phyloP scores from a whole-genome alignment of 192 early-diverging fungal genomes.

The Coemansia sp. region DNA sequence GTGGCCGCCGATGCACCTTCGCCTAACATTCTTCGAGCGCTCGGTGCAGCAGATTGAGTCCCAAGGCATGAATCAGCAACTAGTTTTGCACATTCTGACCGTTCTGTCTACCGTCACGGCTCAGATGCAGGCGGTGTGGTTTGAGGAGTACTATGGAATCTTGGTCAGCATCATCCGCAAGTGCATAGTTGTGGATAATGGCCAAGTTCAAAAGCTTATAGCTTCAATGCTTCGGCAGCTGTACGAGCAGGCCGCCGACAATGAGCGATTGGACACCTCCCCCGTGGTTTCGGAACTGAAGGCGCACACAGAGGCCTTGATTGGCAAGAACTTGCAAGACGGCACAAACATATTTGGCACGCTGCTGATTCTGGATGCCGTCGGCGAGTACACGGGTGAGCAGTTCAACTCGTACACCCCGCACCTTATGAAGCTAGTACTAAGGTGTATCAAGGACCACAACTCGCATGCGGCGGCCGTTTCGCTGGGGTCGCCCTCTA shows the following conservation, averaged over 20 bases:
- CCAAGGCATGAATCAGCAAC: constrained; percentile 50
- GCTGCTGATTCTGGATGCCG: constrained; percentile 67
- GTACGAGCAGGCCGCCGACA: constrained; percentile 58
- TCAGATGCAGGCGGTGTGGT: constrained; percentile 53
- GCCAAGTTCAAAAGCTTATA: constrained; percentile 68
- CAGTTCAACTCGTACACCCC: constrained; percentile 71
- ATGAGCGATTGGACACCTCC: constrained; percentile 37
- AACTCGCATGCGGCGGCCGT: constrained; percentile 47
- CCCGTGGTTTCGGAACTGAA: constrained; percentile 55
- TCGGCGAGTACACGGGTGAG: constrained; percentile 61
- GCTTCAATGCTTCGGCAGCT: constrained; percentile 71
- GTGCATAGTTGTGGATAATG: constrained; percentile 71
- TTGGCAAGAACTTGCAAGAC: constrained; percentile 68
- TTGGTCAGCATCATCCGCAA: constrained; percentile 43
- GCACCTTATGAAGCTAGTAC: constrained; percentile 78
- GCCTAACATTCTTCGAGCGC: constrained; percentile 52
- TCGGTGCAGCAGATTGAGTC: constrained; percentile 51
- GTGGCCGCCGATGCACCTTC: constrained; percentile 48
- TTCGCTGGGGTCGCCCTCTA: constrained; percentile 11
- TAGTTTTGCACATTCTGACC: constrained; percentile 49
- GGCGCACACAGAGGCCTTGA: constrained; percentile 60
- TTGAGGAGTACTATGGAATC: constrained; percentile 49
- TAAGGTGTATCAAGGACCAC: constrained; percentile 85
- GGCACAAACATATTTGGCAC: constrained; percentile 66
- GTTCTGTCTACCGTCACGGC: constrained; percentile 41